These are phyloP conservation scores for Fusarium newnesense DNA, from an alignment of 2,329 filamentous ascomycete species.

Conservation along the genomic window DNA sequence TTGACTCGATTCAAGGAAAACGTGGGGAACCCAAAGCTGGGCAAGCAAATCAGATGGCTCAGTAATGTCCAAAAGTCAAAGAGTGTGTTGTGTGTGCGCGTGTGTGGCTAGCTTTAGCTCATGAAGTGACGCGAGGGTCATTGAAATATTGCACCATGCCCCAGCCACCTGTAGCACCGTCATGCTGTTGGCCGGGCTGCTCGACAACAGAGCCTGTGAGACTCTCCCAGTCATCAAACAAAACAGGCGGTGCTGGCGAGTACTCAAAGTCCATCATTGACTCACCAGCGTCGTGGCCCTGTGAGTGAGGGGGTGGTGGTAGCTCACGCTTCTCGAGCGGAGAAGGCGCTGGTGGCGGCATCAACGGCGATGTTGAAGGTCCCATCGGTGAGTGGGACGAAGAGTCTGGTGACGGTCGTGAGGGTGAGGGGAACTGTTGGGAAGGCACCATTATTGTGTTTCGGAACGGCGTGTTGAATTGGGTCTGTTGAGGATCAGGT, in stretches of 20 bases:
- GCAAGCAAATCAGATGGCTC: conserved; percentile 30
- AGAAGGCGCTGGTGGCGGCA: conserved; percentile 44
- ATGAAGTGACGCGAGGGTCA: conserved; percentile 48
- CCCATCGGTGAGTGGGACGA: conserved; percentile 48
- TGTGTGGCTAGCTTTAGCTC: conserved; percentile 26
- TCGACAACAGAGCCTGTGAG: conserved; percentile 50
- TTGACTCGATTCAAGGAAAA: conserved; percentile 35
- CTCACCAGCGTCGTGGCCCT: conserved; percentile 40
- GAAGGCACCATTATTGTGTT: conserved; percentile 49
- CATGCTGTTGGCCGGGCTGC: conserved; percentile 44
- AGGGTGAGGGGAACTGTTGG: conserved; percentile 43
- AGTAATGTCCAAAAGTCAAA: conserved; percentile 33
- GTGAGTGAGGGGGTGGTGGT: conserved; percentile 45
- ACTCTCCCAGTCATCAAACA: conserved; percentile 56
- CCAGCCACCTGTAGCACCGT: conserved; percentile 42
- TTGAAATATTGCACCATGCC: conserved; percentile 51
- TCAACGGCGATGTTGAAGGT: conserved; percentile 47
- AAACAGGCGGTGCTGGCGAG: conserved; percentile 50
- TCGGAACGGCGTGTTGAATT: conserved; percentile 47
- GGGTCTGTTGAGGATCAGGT: conserved; percentile 44
- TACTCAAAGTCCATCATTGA: conserved; percentile 58
- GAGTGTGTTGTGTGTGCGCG: background rate
- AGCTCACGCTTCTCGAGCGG: conserved; percentile 52
- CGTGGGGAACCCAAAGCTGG: conserved; percentile 22
- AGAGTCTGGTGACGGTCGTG: conserved; percentile 48